phyloP scores from a whole-genome alignment of 768 basidiomycete species.

The Trametes villosa region DNA sequence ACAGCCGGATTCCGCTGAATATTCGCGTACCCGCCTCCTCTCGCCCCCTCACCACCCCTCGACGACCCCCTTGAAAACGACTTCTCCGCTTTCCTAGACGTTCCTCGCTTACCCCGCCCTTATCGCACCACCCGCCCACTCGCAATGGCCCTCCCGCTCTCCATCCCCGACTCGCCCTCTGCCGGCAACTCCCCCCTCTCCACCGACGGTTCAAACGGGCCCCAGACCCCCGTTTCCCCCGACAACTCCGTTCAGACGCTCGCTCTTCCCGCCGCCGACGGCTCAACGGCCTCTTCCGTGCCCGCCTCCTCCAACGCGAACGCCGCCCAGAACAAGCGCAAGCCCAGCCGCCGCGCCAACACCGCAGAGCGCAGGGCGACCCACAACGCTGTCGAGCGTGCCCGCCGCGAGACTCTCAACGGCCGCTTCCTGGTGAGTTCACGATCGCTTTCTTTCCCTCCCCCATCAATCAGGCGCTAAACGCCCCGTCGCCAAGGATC shows the following conservation, averaged over 20 bases:
- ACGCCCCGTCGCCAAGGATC: slow-evolving; percentile 57
- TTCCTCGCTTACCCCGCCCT: slow-evolving; percentile 28
- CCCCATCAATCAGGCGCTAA: slow-evolving; percentile 18
- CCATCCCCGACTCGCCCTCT: slow-evolving; percentile 44
- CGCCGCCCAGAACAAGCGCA: slow-evolving; percentile 64
- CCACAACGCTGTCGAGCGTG: slow-evolving; percentile 95
- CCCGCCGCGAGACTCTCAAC: slow-evolving; percentile 88
- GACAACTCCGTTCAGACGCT: slow-evolving; percentile 39
- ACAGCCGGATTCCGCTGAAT: slow-evolving; percentile 52
- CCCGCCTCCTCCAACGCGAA: slow-evolving; percentile 27
- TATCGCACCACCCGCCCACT: slow-evolving; percentile 24
- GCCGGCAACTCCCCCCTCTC: slow-evolving; percentile 46
- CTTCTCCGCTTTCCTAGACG: slow-evolving; percentile 17
- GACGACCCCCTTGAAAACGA: slow-evolving; percentile 30
- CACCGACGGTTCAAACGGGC: slow-evolving; percentile 47
- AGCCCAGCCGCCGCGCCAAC: slow-evolving; percentile 88
- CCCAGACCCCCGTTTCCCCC: slow-evolving; percentile 56
- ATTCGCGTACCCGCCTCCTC: slow-evolving; percentile 47
- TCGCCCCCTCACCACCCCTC: slow-evolving; percentile 8
- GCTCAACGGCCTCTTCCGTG: slow-evolving; percentile 24
- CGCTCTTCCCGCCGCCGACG: slow-evolving; percentile 38
- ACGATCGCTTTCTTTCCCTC: slow-evolving; percentile 17
- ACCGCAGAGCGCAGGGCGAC: slow-evolving; percentile 95
- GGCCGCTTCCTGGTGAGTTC: slow-evolving; percentile 80
- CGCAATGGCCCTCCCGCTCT: slow-evolving; percentile 47